Conservation (phyloP, 208 protist genomes). For the Crithidia thermophila region DNA sequence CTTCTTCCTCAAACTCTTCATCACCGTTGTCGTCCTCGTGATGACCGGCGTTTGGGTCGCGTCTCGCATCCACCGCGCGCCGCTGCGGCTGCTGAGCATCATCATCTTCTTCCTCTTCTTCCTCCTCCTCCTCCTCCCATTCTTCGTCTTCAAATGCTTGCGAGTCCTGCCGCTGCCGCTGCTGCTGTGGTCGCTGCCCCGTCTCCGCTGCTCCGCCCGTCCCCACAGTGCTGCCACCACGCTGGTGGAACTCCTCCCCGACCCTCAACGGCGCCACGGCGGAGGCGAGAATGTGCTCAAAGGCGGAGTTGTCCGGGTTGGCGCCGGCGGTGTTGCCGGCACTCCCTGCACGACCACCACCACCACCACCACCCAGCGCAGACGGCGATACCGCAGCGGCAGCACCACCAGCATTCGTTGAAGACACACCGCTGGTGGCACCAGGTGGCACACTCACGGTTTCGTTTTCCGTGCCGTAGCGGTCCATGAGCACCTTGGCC, state of each 20-base stretch:
- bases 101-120: slow-evolving; percentile 30
- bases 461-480: slow-evolving; percentile 26
- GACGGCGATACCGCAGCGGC: not conserved
- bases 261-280: slow-evolving; percentile 36
- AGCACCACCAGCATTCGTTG: not conserved
- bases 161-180: not conserved
- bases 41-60: not conserved
- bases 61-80: not conserved
- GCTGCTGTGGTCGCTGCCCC: not conserved
- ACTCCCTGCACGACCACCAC: not conserved
- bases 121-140: slow-evolving; percentile 12
- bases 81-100: not conserved
- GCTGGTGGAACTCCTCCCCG: slow-evolving; percentile 40
- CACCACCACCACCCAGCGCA: not conserved
- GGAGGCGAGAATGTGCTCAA: slow-evolving; percentile 54
- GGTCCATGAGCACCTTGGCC: slow-evolving; percentile 37
- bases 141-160: slow-evolving; percentile 15
- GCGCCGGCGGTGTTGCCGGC: slow-evolving; percentile 5
- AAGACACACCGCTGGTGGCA: not conserved
- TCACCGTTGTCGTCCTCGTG: slow-evolving; percentile 5
- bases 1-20: slow-evolving; percentile 22
- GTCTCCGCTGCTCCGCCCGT: not conserved
- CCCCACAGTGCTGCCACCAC: slow-evolving; percentile 6
- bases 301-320: slow-evolving; percentile 29
- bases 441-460: not conserved